Evolutionary conservation across 2,329 filamentous ascomycete genomes (phyloP).

Genomic region (Fusarium sp.): DNA sequence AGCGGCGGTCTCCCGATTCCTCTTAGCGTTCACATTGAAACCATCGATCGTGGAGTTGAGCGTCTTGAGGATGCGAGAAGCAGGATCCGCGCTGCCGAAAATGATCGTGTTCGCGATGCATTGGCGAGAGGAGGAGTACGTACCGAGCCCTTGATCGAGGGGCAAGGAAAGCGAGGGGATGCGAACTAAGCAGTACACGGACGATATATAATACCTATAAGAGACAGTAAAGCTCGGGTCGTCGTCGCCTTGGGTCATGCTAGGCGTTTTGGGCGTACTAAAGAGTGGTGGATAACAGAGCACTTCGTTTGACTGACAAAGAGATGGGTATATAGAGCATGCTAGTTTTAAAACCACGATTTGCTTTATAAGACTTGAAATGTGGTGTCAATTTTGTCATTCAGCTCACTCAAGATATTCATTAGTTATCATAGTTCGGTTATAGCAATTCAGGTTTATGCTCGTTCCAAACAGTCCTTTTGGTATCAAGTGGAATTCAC

Average conservation of each 20-base stretch:
- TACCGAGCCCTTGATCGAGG: conserved; percentile 59
- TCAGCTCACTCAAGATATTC: too few relatives aligned
- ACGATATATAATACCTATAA: not conserved
- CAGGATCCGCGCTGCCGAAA: conserved; percentile 69
- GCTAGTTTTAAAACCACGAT: not conserved
- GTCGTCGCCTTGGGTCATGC: conserved; percentile 8
- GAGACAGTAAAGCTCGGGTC: not conserved
- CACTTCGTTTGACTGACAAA: not conserved
- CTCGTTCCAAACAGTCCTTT: not conserved
- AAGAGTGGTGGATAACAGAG: conserved; percentile 6
- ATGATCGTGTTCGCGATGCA: conserved; percentile 67
- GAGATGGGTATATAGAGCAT: not conserved
- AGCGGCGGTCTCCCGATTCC: conserved; percentile 64
- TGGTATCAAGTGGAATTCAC: not conserved
- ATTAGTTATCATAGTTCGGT: not conserved
- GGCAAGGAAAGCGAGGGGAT: conserved; percentile 24
- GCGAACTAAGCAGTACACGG: not conserved
- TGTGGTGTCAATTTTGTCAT: not conserved
- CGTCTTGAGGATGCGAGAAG: conserved; percentile 75
- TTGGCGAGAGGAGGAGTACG: conserved; percentile 61
- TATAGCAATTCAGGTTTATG: not conserved
- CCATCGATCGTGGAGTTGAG: conserved; percentile 79
- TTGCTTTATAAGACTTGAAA: not conserved
- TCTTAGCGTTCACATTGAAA: conserved; percentile 80
- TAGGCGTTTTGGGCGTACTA: conserved; percentile 26